Conservation (phyloP, 495 filamentous ascomycete genomes). For the Penicillium goetzii region DNA sequence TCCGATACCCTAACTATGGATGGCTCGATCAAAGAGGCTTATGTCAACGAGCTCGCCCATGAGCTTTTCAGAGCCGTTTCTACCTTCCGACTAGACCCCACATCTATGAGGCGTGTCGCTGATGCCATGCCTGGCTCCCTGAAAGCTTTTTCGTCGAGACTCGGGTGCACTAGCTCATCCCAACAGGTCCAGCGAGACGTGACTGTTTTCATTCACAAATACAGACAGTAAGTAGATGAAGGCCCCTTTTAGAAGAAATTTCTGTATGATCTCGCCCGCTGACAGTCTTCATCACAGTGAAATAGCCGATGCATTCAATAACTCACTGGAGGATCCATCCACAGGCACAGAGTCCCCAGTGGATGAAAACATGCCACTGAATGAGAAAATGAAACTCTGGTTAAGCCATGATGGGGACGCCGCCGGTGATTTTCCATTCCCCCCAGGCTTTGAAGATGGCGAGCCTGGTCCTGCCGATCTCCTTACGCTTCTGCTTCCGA, state of each 20-base stretch:
- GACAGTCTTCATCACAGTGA: neutral
- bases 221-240: conserved; percentile 1
- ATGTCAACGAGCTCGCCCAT: conserved; percentile 1
- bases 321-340: neutral
- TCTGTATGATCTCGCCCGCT: too few species aligned
- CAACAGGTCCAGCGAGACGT: conserved; percentile 6
- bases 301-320: conserved; percentile 4
- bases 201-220: conserved; percentile 4
- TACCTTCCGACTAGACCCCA: neutral
- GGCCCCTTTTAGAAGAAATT: neutral
- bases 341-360: neutral
- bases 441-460: neutral
- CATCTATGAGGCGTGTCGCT: neutral
- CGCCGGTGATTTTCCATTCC: neutral
- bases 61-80: conserved; percentile 1
- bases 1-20: conserved; percentile 4
- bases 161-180: neutral
- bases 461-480: neutral
- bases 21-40: conserved; percentile 6
- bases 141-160: conserved; percentile 6
- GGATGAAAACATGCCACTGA: neutral
- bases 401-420: neutral
- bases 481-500: neutral
- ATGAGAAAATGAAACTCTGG: conserved; percentile 7
- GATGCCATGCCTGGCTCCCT: conserved; percentile 2